A percentile compares a stretch with the other conserved stretches of the same genome.
phyloP scores from a whole-genome alignment of 2,329 filamentous ascomycete species.

The Davidsoniella virescens region DNA sequence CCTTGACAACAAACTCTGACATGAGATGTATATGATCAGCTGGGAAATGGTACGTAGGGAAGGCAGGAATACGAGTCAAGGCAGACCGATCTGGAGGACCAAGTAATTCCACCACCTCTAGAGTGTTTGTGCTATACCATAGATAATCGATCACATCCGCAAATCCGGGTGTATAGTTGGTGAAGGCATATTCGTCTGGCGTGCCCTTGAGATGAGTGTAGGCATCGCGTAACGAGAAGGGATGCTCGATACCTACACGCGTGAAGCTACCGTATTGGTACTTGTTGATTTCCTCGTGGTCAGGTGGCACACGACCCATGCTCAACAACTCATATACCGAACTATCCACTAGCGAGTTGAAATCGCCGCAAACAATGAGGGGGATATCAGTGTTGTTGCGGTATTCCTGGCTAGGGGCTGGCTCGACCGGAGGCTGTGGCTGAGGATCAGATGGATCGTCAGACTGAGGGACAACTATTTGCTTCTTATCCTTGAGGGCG shows the following conservation, averaged over 20 bases:
- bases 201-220: conserved; percentile 73
- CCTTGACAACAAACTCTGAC: conserved; percentile 79
- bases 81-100: conserved; percentile 77
- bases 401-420: conserved; percentile 75
- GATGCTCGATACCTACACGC: conserved; percentile 78
- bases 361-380: conserved; percentile 81
- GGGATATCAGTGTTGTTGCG: conserved; percentile 75
- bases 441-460: conserved; percentile 28
- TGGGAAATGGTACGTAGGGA: conserved; percentile 88
- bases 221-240: conserved; percentile 82
- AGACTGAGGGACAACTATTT: conserved; percentile 27
- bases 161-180: conserved; percentile 94
- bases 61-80: conserved; percentile 72
- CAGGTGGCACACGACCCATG: conserved; percentile 58
- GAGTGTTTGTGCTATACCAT: conserved; percentile 85
- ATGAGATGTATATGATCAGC: conserved; percentile 83
- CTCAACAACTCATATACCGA: conserved; percentile 84
- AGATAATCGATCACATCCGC: conserved; percentile 89
- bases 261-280: conserved; percentile 90
- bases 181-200: conserved; percentile 74
- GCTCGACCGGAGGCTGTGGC: conserved; percentile 41
- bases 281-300: conserved; percentile 63
- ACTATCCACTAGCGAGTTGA: conserved; percentile 78
- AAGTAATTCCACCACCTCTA: conserved; percentile 70
- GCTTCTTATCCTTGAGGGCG: conserved; percentile 65